Conservation (phyloP, 345 rosid species). For the Noccaea caerulescens region DNA sequence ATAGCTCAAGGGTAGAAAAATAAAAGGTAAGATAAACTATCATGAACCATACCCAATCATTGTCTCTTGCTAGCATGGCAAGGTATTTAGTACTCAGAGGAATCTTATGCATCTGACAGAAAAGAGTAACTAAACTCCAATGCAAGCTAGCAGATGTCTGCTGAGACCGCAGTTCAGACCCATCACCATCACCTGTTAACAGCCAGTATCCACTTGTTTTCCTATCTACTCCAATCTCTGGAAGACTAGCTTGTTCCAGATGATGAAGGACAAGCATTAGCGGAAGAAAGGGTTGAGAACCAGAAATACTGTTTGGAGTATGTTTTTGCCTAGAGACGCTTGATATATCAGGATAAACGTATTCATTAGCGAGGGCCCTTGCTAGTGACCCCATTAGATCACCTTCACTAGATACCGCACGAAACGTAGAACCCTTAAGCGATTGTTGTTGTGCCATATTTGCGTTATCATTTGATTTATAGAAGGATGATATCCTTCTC, state of each 20-base stretch:
- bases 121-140: conserved; percentile 89
- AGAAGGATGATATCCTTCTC: conserved; percentile 79
- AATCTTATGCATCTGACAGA: conserved; percentile 92
- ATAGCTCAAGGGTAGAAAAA: conserved; percentile 15
- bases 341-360: conserved; percentile 55
- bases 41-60: conserved; percentile 84
- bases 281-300: conserved; percentile 59
- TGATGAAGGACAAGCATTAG: conserved; percentile 79
- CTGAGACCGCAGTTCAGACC: conserved; percentile 77
- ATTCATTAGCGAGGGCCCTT: conserved; percentile 86
- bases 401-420: conserved; percentile 55
- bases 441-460: conserved; percentile 57
- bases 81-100: conserved; percentile 93
- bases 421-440: conserved; percentile 65
- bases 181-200: conserved; percentile 82
- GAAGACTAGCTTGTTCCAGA: conserved; percentile 96
- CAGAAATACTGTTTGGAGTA: conserved; percentile 40
- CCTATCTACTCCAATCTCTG: conserved; percentile 54
- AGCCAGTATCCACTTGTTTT: conserved; percentile 96
- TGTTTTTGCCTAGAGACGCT: conserved; percentile 53
- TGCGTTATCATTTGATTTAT: conserved; percentile 56
- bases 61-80: conserved; percentile 86
- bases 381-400: conserved; percentile 79
- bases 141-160: conserved; percentile 85
- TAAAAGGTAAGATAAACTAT: conserved; percentile 32